Evolutionary conservation across 192 early-diverging fungal genomes (phyloP), one percentile per base, ranked within the genome.

Genomic region (Backusella luteola): DNA sequence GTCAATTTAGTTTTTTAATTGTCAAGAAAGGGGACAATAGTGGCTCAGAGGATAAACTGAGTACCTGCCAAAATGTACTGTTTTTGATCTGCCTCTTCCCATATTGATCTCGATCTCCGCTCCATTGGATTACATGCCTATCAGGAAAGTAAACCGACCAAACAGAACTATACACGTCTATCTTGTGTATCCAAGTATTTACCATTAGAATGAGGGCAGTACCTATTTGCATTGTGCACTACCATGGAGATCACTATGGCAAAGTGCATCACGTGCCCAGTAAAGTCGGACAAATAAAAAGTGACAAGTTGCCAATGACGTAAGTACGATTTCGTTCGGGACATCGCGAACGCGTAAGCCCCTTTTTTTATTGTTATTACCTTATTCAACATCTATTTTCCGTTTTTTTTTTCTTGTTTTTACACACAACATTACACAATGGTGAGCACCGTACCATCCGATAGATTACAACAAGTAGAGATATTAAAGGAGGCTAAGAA

Each of bases 401-500:
- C 32, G 32, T 66, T 35, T n/a, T 59, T 36, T 36, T 66, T 63
- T 63, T 14, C 8, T 38, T 69, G 9, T 69, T 44, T 75, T 49
- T 75, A 35, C 34, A 29, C 69, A 34, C 56, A 32, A 8, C 38
- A 69, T 56, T 23, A 9, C 11, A 39, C 36, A 44, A 71, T 34
- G 19, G 42, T 71, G 70, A 44, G 41, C 21, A 29, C 70, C 9
- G 59, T 63, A 38, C 59, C 69, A 19, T 46, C 73, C 8, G n/a
- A 75, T 26, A 41, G 78, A 69, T 53, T 89, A 23, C 77, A 84
- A 41, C 78, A 91, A 71, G 85, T 87, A 29, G 86, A 89, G 73
- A 86, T 86, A n/a, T 78, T 91, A 32, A 86, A 83, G 32, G 89
- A 91, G 76, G 86, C 85, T 26, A 83, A 87, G 52, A 49, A 81